Conservation (phyloP, 371 early-diverging fungal genomes). For the Rhizomucor miehei region DNA sequence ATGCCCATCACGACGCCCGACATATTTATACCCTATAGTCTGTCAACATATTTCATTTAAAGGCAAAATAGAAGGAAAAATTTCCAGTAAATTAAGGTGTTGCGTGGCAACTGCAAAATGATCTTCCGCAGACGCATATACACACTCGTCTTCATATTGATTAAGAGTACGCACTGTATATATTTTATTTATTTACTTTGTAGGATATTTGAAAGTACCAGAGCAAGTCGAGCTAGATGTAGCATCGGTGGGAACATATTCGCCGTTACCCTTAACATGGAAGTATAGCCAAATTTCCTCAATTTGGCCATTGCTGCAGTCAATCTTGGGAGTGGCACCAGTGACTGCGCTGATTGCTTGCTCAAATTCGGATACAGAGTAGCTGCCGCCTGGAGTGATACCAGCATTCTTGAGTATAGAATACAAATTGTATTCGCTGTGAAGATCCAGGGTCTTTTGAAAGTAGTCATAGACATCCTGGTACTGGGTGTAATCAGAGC, state of each 20-base stretch:
- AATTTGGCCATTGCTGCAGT: slow-evolving; percentile 35
- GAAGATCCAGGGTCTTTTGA: slow-evolving; percentile 44
- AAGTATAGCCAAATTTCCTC: slow-evolving; percentile 37
- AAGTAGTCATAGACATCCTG: slow-evolving; percentile 64
- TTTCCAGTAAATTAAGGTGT: no score
- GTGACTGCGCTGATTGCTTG: slow-evolving; percentile 46
- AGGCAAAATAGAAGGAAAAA: no score
- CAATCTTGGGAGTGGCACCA: slow-evolving; percentile 45
- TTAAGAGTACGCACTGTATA: no score
- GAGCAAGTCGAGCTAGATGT: slow-evolving; percentile 31
- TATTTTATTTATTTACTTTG: slow-evolving; percentile 15
- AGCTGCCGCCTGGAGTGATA: slow-evolving; percentile 65
- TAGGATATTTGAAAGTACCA: slow-evolving; percentile 36
- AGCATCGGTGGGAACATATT: slow-evolving; percentile 23
- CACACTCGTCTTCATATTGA: no score
- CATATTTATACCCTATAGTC: no score
- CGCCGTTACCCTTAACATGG: slow-evolving; percentile 25
- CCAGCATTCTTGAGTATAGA: slow-evolving; percentile 46
- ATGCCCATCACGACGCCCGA: no score
- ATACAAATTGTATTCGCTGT: slow-evolving; percentile 58
- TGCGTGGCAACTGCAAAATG: no score
- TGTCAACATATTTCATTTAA: no score
- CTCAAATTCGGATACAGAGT: slow-evolving; percentile 45
- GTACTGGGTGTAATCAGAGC: slow-evolving; percentile 32
- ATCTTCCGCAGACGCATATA: no score